Evolutionary conservation across 75 land plant genomes (phyloP).

Genomic region (Adiantum capillusveneris): DNA sequence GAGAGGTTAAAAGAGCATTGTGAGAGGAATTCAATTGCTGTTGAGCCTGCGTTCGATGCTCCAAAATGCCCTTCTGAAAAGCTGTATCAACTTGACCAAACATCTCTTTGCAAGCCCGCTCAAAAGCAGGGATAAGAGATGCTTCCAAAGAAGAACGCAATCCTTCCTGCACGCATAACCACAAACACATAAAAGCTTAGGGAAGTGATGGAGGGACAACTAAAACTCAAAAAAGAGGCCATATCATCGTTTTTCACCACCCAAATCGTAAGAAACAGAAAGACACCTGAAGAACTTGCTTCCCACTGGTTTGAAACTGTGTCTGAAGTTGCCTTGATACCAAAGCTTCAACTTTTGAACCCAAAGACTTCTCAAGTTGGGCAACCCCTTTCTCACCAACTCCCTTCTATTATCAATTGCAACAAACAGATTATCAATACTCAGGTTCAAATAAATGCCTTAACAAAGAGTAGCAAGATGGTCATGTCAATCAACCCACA

Average conservation of each 20-base stretch:
- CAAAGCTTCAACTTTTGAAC: slow-evolving; percentile 58
- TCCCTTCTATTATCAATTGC: slow-evolving; percentile 48
- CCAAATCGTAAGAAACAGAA: neutral
- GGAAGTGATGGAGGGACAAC: no score
- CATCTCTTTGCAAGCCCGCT: slow-evolving; percentile 82
- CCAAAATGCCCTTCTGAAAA: slow-evolving; percentile 89
- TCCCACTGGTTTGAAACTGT: slow-evolving; percentile 71
- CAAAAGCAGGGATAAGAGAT: slow-evolving; percentile 84
- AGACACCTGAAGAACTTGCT: slow-evolving; percentile 89
- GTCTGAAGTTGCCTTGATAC: slow-evolving; percentile 72
- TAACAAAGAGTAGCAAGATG: no score
- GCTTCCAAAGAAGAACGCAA: slow-evolving; percentile 60
- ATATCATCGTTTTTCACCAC: neutral
- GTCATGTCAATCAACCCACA: no score
- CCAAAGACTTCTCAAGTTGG: slow-evolving; percentile 80
- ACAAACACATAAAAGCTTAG: slow-evolving; percentile 2
- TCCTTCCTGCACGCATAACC: no score
- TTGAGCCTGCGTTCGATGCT: slow-evolving; percentile 67
- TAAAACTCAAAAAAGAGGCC: no score
- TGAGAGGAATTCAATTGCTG: slow-evolving; percentile 66
- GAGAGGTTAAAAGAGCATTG: slow-evolving; percentile 57
- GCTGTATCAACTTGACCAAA: slow-evolving; percentile 92
- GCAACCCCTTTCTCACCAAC: slow-evolving; percentile 71
- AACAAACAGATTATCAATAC: no score
- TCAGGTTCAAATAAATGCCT: no score